phyloP scores from a whole-genome alignment of 2,329 filamentous ascomycete genomes.

The Aspergillus latus region DNA sequence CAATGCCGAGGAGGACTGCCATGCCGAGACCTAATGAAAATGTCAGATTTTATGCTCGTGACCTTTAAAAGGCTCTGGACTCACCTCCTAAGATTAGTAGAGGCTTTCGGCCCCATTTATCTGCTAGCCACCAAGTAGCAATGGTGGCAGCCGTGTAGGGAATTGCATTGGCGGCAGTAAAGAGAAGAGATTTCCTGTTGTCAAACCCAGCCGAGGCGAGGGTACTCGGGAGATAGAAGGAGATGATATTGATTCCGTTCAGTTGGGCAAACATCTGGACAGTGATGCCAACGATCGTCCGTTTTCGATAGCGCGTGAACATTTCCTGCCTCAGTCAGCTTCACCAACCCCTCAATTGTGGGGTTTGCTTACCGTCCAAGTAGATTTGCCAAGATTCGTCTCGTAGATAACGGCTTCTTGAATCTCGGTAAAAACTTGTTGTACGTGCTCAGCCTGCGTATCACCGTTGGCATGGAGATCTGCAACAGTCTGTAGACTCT shows the following conservation, averaged over 20 bases:
- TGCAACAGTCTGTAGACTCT: constrained; percentile 43
- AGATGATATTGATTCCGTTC: constrained; percentile 47
- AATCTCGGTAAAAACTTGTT: constrained; percentile 39
- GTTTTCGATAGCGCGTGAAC: constrained; percentile 45
- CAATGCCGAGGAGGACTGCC: constrained; percentile 36
- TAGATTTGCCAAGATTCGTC: constrained; percentile 34
- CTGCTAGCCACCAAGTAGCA: constrained; percentile 42
- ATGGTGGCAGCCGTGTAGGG: constrained; percentile 44
- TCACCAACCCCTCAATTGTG: background rate
- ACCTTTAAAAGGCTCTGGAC: background rate
- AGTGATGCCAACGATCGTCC: constrained; percentile 44
- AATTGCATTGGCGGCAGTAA: constrained; percentile 31
- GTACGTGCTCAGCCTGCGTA: constrained; percentile 22
- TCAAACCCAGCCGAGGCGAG: constrained; percentile 39
- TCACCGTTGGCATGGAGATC: constrained; percentile 42
- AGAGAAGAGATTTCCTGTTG: constrained; percentile 40
- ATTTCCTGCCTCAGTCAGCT: constrained; percentile 33
- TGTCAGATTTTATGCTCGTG: background rate
- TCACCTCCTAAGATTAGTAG: constrained; percentile 28
- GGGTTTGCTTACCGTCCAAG: constrained; percentile 28
- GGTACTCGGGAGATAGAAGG: constrained; percentile 43
- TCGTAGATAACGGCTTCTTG: constrained; percentile 42
- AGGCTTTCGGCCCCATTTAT: constrained; percentile 43
- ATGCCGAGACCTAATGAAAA: constrained; percentile 28
- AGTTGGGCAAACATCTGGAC: constrained; percentile 45